Evolutionary conservation across 106 monocot species (phyloP).

Genomic region (Dendrobium chrysotoxum): DNA sequence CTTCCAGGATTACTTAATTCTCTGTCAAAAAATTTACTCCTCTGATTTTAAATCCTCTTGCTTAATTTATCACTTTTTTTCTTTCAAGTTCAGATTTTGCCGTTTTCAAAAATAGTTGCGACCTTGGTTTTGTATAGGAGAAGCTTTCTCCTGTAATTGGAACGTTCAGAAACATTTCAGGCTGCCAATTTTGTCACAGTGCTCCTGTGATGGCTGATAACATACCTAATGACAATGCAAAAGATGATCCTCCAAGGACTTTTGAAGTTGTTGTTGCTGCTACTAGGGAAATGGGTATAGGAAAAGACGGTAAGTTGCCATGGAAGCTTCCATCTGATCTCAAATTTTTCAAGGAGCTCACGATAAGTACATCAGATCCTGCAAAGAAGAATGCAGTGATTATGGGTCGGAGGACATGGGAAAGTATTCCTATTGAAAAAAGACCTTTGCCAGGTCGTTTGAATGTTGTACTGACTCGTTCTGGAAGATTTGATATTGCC

Average conservation of each 20-base stretch:
- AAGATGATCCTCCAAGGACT: conserved; percentile 32
- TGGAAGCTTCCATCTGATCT: conserved; percentile 86
- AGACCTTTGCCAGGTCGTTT: conserved; percentile 81
- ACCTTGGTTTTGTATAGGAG: background rate
- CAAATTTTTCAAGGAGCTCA: conserved; percentile 85
- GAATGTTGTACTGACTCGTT: conserved; percentile 87
- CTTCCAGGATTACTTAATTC: background rate
- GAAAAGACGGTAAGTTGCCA: conserved; percentile 77
- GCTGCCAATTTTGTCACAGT: conserved; percentile 2
- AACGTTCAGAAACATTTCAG: conserved; percentile 3
- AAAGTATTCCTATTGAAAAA: conserved; percentile 57
- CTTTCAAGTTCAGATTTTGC: background rate
- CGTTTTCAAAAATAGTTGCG: background rate
- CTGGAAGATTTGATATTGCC: conserved; percentile 81
- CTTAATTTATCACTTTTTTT: background rate
- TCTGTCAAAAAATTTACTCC: background rate
- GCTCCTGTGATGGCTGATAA: conserved; percentile 22
- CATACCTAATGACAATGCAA: conserved; percentile 25
- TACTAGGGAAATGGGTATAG: conserved; percentile 78
- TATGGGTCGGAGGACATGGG: conserved; percentile 98
- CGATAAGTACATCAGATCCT: conserved; percentile 59
- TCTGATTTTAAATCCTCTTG: background rate
- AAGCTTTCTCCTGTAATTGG: conserved; percentile 4
- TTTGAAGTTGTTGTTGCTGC: conserved; percentile 93
- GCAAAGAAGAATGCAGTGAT: conserved; percentile 89